These are phyloP conservation scores for Umbilicus rupestris DNA, from an alignment of 164 flowering plant species.

Conservation along the genomic window DNA sequence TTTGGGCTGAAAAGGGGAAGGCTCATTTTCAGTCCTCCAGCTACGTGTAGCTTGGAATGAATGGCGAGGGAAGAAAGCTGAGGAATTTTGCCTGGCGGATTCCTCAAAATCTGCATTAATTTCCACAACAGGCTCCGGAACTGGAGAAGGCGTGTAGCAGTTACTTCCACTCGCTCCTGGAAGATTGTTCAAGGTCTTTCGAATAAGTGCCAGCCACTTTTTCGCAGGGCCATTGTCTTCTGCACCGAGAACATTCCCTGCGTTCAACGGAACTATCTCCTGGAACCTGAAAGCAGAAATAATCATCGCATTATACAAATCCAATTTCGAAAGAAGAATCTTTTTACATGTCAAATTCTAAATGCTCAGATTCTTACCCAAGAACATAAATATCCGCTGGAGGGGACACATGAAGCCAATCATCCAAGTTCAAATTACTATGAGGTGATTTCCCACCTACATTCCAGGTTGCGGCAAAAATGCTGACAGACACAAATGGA, in stretches of 20 bases:
- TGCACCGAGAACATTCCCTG: slow-evolving; percentile 96
- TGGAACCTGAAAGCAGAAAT: slow-evolving; percentile 58
- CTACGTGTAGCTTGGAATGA: slow-evolving; percentile 55
- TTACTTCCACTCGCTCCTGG: slow-evolving; percentile 52
- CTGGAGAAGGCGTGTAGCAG: slow-evolving; percentile 56
- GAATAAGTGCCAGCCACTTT: slow-evolving; percentile 76
- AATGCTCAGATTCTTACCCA: slow-evolving; percentile 41
- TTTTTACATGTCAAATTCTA: neutral
- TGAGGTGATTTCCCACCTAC: slow-evolving; percentile 98
- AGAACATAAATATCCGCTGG: slow-evolving; percentile 99
- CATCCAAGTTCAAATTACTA: slow-evolving; percentile 69
- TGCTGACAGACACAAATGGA: slow-evolving; percentile 28
- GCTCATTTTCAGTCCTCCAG: slow-evolving; percentile 51
- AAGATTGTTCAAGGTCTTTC: slow-evolving; percentile 51
- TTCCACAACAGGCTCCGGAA: slow-evolving; percentile 49
- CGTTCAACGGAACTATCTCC: slow-evolving; percentile 94
- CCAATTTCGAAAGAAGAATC: neutral
- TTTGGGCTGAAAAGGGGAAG: slow-evolving; percentile 38
- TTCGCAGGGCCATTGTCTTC: slow-evolving; percentile 89
- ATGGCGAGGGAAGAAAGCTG: slow-evolving; percentile 49
- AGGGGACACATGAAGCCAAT: slow-evolving; percentile 95
- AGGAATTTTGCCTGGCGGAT: slow-evolving; percentile 35
- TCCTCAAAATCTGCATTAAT: slow-evolving; percentile 60
- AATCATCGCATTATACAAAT: neutral
- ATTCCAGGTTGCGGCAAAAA: slow-evolving; percentile 98